Percentiles rank a stretch among this genome's conserved stretches.
Conservation (phyloP, 2,329 filamentous ascomycete genomes). For the Penicillium digitatum region DNA sequence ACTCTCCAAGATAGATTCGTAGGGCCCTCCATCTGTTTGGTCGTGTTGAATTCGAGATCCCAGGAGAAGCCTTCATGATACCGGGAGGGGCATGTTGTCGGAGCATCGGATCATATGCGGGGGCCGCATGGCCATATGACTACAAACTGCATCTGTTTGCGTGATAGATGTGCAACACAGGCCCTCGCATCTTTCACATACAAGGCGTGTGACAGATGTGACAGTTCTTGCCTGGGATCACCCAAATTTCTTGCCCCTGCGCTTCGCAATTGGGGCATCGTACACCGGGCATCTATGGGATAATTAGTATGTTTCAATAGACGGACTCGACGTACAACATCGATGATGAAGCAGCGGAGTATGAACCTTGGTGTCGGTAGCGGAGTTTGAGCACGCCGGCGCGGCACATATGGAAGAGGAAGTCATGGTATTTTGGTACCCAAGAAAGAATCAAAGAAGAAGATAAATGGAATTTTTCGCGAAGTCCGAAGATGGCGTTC, state of each 20-base stretch:
- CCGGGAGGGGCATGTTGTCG: neutral
- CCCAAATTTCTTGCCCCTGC: slow-evolving; percentile 41
- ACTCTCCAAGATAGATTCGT: neutral
- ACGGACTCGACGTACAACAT: neutral
- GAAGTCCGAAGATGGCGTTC: neutral
- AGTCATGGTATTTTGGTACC: slow-evolving; percentile 8
- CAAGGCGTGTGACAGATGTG: slow-evolving; percentile 41
- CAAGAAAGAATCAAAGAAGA: neutral
- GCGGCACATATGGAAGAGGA: slow-evolving; percentile 5
- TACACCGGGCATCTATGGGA: slow-evolving; percentile 43
- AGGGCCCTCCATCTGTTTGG: neutral
- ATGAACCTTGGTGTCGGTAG: slow-evolving; percentile 18
- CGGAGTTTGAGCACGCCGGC: slow-evolving; percentile 10
- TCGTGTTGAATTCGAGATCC: neutral
- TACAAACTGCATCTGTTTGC: neutral
- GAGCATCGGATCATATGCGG: neutral
- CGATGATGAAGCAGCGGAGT: neutral
- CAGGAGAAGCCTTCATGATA: neutral
- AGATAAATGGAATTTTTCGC: neutral
- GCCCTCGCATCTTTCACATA: slow-evolving; percentile 14
- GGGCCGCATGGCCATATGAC: neutral
- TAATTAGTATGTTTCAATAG: neutral
- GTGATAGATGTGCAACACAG: neutral
- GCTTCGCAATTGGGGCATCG: slow-evolving; percentile 39
- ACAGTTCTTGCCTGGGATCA: slow-evolving; percentile 47